A percentile compares a stretch with the other conserved stretches of the same genome.
These are phyloP conservation scores for Pythium scleroteichum DNA, from an alignment of 352 stramenopile species.

Conservation along the genomic window DNA sequence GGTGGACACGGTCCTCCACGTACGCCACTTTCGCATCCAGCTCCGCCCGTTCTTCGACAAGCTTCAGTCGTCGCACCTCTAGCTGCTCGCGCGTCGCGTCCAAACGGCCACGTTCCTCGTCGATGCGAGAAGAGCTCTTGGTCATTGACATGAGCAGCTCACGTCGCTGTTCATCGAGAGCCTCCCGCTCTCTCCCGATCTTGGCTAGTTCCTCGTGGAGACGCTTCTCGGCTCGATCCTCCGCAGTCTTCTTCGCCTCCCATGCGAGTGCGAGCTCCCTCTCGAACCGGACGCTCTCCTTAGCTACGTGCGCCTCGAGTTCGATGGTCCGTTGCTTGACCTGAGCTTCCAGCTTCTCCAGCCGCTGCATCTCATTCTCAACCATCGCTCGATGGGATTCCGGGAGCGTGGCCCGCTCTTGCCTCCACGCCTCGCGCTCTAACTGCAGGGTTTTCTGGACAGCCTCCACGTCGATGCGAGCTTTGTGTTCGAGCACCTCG, in stretches of 20 bases:
- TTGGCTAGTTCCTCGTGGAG: conserved; percentile 64
- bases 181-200: conserved; percentile 67
- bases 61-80: conserved; percentile 48
- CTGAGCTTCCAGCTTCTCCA: conserved; percentile 59
- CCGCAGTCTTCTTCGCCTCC: conserved; percentile 37
- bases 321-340: conserved; percentile 52
- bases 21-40: conserved; percentile 46
- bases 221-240: conserved; percentile 62
- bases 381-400: conserved; percentile 57
- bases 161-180: conserved; percentile 69
- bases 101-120: conserved; percentile 74
- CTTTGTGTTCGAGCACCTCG: conserved; percentile 63
- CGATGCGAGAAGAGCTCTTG: conserved; percentile 46
- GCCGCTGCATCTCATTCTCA: conserved; percentile 61
- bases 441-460: conserved; percentile 34
- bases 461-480: conserved; percentile 46
- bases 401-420: conserved; percentile 58
- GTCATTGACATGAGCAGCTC: conserved; percentile 63
- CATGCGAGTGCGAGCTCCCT: conserved; percentile 38
- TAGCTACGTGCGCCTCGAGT: conserved; percentile 45
- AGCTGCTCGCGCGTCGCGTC: conserved; percentile 60
- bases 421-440: conserved; percentile 40
- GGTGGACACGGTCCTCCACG: conserved; percentile 51
- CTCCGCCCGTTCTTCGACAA: conserved; percentile 61
- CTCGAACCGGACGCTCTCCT: conserved; percentile 45